phyloP scores from a whole-genome alignment of 805 yeast genomes.

The Monosporozyma yasuniensis region DNA sequence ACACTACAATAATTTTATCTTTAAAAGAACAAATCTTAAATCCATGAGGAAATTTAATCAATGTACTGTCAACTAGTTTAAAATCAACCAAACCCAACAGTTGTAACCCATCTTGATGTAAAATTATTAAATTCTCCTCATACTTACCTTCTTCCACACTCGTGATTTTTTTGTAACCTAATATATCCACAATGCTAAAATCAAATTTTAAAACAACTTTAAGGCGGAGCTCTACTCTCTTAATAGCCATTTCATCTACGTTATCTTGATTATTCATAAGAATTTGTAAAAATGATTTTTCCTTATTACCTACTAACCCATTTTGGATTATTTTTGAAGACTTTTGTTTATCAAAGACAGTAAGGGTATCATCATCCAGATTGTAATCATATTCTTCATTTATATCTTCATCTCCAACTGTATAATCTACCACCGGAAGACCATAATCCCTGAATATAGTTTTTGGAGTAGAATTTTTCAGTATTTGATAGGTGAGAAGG shows the following conservation, averaged over 20 bases:
- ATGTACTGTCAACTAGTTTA: constrained; percentile 18
- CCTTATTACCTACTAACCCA: constrained; percentile 27
- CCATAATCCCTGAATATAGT: constrained; percentile 26
- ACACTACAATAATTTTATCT: constrained; percentile 16
- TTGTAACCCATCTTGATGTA: constrained; percentile 27
- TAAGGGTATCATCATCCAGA: constrained; percentile 24
- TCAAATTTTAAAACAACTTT: constrained; percentile 29
- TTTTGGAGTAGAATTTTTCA: constrained; percentile 15
- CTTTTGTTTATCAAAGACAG: constrained; percentile 25
- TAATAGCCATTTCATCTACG: constrained; percentile 25
- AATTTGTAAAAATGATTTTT: constrained; percentile 23
- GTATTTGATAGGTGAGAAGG: constrained; percentile 25
- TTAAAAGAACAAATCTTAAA: constrained; percentile 12
- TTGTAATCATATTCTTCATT: constrained; percentile 16
- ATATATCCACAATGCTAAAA: constrained; percentile 20
- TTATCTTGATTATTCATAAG: constrained; percentile 15
- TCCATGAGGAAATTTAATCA: constrained; percentile 18
- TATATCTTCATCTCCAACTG: constrained; percentile 7
- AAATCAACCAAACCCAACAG: constrained; percentile 20
- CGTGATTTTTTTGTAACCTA: constrained; percentile 18
- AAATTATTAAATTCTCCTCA: constrained; percentile 20
- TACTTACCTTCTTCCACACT: constrained; percentile 11
- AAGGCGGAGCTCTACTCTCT: constrained; percentile 24
- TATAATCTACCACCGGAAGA: constrained; percentile 16
- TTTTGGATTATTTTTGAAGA: constrained; percentile 28